Evolutionary conservation across 2,329 filamentous ascomycete species (phyloP), one percentile per base, ranked within the genome.

Genomic region (Bimuria novae-zelandiae): DNA sequence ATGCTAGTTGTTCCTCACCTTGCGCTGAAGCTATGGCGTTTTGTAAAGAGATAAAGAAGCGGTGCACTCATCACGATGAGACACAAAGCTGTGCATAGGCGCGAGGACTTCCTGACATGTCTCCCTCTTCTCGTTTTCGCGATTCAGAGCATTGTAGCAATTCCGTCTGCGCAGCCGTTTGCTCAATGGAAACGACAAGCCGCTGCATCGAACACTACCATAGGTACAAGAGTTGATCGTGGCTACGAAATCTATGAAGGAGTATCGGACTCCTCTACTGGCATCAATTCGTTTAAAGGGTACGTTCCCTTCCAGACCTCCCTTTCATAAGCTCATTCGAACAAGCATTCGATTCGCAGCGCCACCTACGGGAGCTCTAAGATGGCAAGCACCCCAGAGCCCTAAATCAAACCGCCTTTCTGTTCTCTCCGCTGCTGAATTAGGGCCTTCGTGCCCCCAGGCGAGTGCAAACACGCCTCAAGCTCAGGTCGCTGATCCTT

Each of bases 181-280:
- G 49, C 47, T 19, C n/a, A 17, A 25, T 19, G 49, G 21, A 57
- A 52, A 27, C 52, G 43, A 33, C 48, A 51, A 49, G 23, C 52
- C 2, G 12, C 6, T 16, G 4, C 19, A 33, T 29, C 30, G 19
- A 43, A 57, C 25, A 51, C 44, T 23, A 41, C 55, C 21, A 41
- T 23, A 19, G 63, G 43, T 23, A 41, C 55, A 27, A 41, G 29
- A 19, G 63, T 66, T 7, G 65, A 68, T 42, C 58, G 67, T 3
- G 62, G 62, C 3, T 67, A 68, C 47, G 56, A 29, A 17, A 40
- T 64, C 3, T 67, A 67, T 16, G 22, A 59, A 33, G 65, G 65
- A 8, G 35, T 49, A n/a, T 32, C 35, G 2, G 63, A 67, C 22
- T 19, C 52, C 2, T 56, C 55, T 0, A 61, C 59, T 1, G 49